phyloP scores from a whole-genome alignment of 2,329 filamentous ascomycete species.

The Trichoderma sp. region DNA sequence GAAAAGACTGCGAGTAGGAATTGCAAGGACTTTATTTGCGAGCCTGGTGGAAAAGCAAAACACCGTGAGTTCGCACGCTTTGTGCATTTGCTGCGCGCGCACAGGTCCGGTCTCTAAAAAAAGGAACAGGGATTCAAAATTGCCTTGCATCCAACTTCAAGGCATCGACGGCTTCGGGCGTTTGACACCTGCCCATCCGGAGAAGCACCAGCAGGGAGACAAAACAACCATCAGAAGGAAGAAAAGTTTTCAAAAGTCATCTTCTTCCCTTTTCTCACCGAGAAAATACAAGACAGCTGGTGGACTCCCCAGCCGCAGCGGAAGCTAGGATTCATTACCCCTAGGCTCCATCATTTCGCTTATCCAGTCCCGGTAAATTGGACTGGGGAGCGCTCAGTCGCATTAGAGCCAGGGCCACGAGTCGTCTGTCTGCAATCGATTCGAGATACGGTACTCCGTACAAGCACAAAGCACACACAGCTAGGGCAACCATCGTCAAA shows the following conservation, averaged over 20 bases:
- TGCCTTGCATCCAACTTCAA: slow-evolving; percentile 8
- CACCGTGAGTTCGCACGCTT: slow-evolving; percentile 3
- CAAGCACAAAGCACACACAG: background rate
- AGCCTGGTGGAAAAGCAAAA: background rate
- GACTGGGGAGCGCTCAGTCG: slow-evolving; percentile 25
- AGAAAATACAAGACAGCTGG: slow-evolving; percentile 8
- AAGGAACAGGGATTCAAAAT: slow-evolving; percentile 13
- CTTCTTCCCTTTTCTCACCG: slow-evolving; percentile 12
- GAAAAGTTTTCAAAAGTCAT: slow-evolving; percentile 15
- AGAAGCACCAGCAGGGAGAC: slow-evolving; percentile 13
- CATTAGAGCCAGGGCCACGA: slow-evolving; percentile 22
- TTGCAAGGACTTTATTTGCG: background rate
- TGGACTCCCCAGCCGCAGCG: slow-evolving; percentile 5
- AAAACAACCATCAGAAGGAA: background rate
- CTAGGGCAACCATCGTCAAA: background rate
- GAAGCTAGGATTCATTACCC: slow-evolving; percentile 28
- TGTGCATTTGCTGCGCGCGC: slow-evolving; percentile 3
- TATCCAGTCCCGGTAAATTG: slow-evolving; percentile 38
- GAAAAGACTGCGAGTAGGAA: background rate
- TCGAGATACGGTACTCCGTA: background rate
- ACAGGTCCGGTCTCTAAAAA: slow-evolving; percentile 7
- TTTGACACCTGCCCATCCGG: slow-evolving; percentile 16
- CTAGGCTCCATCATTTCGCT: slow-evolving; percentile 39
- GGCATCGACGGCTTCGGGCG: slow-evolving; percentile 11
- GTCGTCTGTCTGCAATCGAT: slow-evolving; percentile 7